Conservation (phyloP, 495 filamentous ascomycete species). For the Parathielavia appendiculata region DNA sequence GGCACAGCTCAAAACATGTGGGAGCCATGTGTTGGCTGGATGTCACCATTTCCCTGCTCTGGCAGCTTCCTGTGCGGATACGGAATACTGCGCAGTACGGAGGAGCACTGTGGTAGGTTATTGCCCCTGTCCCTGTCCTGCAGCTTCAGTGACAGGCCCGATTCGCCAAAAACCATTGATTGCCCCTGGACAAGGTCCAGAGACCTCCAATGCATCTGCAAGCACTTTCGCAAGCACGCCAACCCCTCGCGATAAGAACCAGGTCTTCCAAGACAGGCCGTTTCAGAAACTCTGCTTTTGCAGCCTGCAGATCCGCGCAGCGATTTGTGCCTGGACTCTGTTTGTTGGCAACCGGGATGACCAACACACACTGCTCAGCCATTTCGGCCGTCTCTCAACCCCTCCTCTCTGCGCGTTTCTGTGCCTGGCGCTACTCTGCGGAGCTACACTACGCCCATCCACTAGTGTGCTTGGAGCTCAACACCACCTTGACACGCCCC, state of each 20-base stretch:
- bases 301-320: neutral
- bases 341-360: constrained; percentile 2
- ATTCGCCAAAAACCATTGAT: constrained; percentile 5
- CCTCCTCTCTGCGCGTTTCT: neutral
- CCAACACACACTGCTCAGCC: constrained; percentile 6
- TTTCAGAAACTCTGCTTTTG: constrained; percentile 8
- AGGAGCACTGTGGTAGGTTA: too few relatives aligned
- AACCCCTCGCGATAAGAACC: constrained; percentile 6
- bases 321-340: neutral
- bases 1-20: constrained; percentile 17
- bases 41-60: constrained; percentile 11
- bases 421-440: neutral
- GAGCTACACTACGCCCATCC: constrained; percentile 3
- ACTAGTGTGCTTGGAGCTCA: constrained; percentile 7
- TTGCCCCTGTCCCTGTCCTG: constrained; percentile 19
- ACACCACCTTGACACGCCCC: neutral
- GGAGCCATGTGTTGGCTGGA: constrained; percentile 14
- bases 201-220: constrained; percentile 13
- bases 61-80: neutral
- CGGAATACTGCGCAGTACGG: too few relatives aligned
- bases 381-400: neutral
- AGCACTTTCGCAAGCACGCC: constrained; percentile 10
- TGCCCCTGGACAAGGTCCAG: neutral
- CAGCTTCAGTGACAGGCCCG: neutral
- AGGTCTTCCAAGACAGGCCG: constrained; percentile 3